Conservation (phyloP, 164 flowering plant species). For the Chimonanthus salicifolius region DNA sequence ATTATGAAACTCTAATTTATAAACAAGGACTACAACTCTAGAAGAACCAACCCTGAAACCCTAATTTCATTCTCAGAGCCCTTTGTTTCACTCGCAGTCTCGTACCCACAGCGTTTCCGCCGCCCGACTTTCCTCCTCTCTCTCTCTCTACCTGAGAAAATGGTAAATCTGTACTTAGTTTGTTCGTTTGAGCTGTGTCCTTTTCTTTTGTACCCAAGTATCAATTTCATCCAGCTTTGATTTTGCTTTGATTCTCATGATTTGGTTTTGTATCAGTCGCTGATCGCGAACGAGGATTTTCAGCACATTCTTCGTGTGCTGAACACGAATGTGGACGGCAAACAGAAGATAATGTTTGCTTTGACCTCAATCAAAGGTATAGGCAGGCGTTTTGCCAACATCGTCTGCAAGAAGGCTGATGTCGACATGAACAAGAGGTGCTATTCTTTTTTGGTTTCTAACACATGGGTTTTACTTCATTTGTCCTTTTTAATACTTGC, state of each 20-base stretch:
- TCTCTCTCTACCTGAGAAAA: not conserved
- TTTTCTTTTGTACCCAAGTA: not conserved
- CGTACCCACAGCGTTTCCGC: too few species aligned
- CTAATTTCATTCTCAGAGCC: too few species aligned
- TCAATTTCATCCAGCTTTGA: not conserved
- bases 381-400: slow-evolving; percentile 17
- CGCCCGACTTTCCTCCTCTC: not conserved
- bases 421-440: slow-evolving; percentile 22
- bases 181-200: too few species aligned
- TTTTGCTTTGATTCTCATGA: not conserved
- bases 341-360: slow-evolving; percentile 22
- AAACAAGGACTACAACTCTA: too few species aligned
- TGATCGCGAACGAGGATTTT: slow-evolving; percentile 21
- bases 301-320: slow-evolving; percentile 21
- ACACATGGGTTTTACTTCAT: not conserved
- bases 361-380: slow-evolving; percentile 21
- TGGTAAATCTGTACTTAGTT: too few species aligned
- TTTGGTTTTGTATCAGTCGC: slow-evolving; percentile 8
- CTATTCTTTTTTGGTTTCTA: too few species aligned
- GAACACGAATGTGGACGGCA: slow-evolving; percentile 21
- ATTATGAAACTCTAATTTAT: too few species aligned
- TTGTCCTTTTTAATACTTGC: not conserved
- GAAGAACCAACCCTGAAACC: too few species aligned
- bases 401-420: slow-evolving; percentile 22
- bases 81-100: too few species aligned